Base-by-base conservation (phyloP, 1,284 basidiomycete genomes). In the Ganoderma meredithae region DNA sequence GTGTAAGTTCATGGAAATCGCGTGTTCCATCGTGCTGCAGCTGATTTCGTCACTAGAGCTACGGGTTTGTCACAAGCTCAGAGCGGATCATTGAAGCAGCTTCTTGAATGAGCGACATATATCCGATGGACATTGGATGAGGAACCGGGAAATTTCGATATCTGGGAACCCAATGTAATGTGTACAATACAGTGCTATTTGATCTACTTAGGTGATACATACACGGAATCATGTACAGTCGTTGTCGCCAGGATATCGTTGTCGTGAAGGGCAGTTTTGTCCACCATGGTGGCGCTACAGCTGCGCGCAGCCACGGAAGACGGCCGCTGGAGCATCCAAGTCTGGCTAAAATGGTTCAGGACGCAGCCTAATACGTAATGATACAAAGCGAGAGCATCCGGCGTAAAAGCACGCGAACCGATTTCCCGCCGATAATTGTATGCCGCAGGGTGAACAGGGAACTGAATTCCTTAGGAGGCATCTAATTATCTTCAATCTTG, bases 61-160 rank as follows among this genome's bases (percentile, higher is more conserved):
- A 89, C 64, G 89, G 88, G 1, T 90, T 89, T 75, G 81, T 88
- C 7, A 89, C 88, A 9, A 85, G 88, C 74, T 84, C 85, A 22
- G 63, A 68, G 60, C 58, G 71, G 33, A 72, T 76, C 36, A 70
- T 70, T 44, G 52, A 70, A 17, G 74, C 73, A 27, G 64, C 33
- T 31, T 47, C 49, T 40, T 56, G 39, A 40, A 39, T 19, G 19
- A 56, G 56, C 55, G 22, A 49, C 43, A 62, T 53, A 56, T 33
- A 58, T 52, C 25, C 25, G 53, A 43, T 19, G 31, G 33, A 58
- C 55, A 13, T 36, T 39, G 36, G 36, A 39, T 56, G 33, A 39
- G 55, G 55, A 39, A 58, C 41, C 17, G 17, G 39, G 47, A 25
- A 58, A 39, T 59, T 15, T 63, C 33, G 40, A 12, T 31, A 31